Evolutionary conservation across 2,329 filamentous ascomycete genomes (phyloP).

Genomic region (Knoxdaviesia proteae): DNA sequence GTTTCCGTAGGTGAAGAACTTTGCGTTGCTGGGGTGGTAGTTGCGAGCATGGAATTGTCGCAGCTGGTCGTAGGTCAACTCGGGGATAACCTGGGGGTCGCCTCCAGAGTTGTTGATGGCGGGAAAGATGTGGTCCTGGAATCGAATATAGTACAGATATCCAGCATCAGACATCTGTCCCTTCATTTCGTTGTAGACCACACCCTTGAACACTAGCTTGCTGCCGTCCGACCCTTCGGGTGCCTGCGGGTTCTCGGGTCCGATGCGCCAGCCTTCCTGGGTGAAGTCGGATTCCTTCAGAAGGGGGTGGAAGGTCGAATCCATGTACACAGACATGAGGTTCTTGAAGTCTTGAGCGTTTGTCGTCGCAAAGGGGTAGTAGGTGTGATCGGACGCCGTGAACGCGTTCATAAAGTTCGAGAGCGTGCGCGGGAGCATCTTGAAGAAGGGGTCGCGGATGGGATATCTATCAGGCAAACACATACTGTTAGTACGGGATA

Average conservation of each 20-base stretch:
- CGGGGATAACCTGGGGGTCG: constrained; percentile 88
- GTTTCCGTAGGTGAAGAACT: constrained; percentile 86
- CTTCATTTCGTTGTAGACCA: constrained; percentile 99
- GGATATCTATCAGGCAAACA: constrained; percentile 42
- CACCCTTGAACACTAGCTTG: constrained; percentile 81
- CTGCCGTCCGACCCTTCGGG: constrained; percentile 32
- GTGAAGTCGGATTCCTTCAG: constrained; percentile 82
- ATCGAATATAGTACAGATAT: constrained; percentile 88
- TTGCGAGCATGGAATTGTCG: constrained; percentile 76
- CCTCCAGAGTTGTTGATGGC: constrained; percentile 92
- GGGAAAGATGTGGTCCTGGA: constrained; percentile 86
- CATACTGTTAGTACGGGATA: constrained; percentile 10
- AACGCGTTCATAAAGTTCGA: constrained; percentile 99
- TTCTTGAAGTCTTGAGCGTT: constrained; percentile 92
- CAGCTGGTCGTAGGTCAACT: constrained; percentile 79
- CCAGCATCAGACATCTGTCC: constrained; percentile 95
- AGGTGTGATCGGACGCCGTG: constrained; percentile 88
- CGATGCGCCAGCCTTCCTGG: constrained; percentile 92
- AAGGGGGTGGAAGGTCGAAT: constrained; percentile 77
- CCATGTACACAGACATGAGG: constrained; percentile 86
- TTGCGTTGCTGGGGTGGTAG: constrained; percentile 95
- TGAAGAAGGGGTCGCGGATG: constrained; percentile 98
- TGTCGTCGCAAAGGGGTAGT: constrained; percentile 93
- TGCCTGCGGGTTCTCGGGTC: constrained; percentile 65
- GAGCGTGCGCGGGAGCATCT: constrained; percentile 95